These are phyloP conservation scores for Suillus luteus DNA, from an alignment of 768 basidiomycete genomes.

Conservation along the genomic window DNA sequence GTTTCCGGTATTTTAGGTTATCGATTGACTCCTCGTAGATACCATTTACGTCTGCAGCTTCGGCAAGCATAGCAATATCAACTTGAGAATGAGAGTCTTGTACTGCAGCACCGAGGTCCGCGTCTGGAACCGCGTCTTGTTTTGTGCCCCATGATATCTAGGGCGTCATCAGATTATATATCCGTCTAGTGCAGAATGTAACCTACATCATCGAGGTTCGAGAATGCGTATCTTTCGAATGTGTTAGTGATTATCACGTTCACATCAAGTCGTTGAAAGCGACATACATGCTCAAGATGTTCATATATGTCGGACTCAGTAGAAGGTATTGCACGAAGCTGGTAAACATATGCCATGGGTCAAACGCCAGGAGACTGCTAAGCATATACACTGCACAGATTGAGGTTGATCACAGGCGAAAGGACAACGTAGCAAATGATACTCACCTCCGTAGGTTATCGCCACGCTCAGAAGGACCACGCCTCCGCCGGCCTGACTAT, in stretches of 20 bases:
- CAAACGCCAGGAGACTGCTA: conserved; percentile 80
- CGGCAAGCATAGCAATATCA: conserved; percentile 83
- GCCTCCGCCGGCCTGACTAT: conserved; percentile 61
- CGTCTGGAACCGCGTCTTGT: conserved; percentile 70
- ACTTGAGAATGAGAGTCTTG: conserved; percentile 82
- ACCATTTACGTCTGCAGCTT: conserved; percentile 78
- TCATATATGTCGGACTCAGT: conserved; percentile 80
- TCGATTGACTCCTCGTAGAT: conserved; percentile 83
- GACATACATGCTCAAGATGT: conserved; percentile 73
- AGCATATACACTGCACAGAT: conserved; percentile 64
- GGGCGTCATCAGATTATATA: conserved; percentile 5
- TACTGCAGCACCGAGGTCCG: conserved; percentile 81
- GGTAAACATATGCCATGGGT: conserved; percentile 96
- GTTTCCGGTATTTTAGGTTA: conserved; percentile 64
- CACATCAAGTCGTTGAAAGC: neutral
- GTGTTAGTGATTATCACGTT: conserved; percentile 29
- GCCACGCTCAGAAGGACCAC: conserved; percentile 83
- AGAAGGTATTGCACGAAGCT: conserved; percentile 89
- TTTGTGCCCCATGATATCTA: conserved; percentile 98
- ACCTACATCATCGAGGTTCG: conserved; percentile 79
- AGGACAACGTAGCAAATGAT: neutral
- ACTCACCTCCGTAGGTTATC: conserved; percentile 80
- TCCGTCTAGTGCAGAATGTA: conserved; percentile 13
- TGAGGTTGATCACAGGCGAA: conserved; percentile 10
- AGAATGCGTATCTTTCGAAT: conserved; percentile 71